Conservation (phyloP, 2,329 filamentous ascomycete genomes). For the Cladosporium austrohemisphaericum region DNA sequence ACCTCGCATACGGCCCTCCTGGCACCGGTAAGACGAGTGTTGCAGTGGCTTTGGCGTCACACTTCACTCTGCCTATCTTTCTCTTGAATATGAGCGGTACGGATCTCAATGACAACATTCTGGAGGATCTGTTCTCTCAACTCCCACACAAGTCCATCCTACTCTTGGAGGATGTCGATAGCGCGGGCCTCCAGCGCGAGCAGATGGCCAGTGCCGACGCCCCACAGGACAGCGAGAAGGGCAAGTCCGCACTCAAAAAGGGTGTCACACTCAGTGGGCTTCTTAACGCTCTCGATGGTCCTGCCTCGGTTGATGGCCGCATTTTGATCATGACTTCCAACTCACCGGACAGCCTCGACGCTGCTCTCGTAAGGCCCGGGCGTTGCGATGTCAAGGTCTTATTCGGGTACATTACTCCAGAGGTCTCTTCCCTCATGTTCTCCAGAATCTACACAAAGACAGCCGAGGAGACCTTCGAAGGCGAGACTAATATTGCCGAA, state of each 20-base stretch:
- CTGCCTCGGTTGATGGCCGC: conserved; percentile 70
- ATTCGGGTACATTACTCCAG: conserved; percentile 47
- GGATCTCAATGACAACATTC: conserved; percentile 55
- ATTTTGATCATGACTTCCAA: conserved; percentile 80
- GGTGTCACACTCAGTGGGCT: conserved; percentile 58
- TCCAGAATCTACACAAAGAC: conserved; percentile 28
- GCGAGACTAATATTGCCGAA: not conserved
- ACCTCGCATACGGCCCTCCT: conserved; percentile 90
- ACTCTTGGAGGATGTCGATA: conserved; percentile 42
- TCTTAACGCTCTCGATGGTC: conserved; percentile 76
- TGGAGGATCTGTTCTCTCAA: not conserved
- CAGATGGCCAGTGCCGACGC: conserved; percentile 32
- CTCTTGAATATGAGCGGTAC: conserved; percentile 52
- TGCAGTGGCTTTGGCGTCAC: conserved; percentile 82
- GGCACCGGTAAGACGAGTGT: conserved; percentile 96
- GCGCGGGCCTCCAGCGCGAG: conserved; percentile 29
- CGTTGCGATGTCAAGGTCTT: conserved; percentile 61
- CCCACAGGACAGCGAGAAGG: not conserved
- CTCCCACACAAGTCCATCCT: conserved; percentile 17
- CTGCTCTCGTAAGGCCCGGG: conserved; percentile 67
- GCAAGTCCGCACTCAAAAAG: not conserved
- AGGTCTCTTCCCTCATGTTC: conserved; percentile 40
- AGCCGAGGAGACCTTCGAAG: not conserved
- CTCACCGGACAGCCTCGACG: conserved; percentile 65
- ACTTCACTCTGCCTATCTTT: conserved; percentile 2